Base-by-base conservation (phyloP, 2,329 filamentous ascomycete species). In the Penicillium concentricum region DNA sequence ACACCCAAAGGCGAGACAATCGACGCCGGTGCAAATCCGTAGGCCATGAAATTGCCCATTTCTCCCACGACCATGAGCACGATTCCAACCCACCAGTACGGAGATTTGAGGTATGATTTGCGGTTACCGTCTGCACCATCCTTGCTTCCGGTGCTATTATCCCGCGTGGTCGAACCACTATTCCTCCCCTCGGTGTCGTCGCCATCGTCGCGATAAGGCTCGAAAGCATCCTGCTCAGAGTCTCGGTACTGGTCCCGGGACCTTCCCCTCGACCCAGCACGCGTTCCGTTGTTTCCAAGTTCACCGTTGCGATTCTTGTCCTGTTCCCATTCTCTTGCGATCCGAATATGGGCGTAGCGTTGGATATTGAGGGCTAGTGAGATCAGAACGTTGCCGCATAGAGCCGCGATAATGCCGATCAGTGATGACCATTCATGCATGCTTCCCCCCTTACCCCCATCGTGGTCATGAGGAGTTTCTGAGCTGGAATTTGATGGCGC, bases 1-100 rank as follows among this genome's bases (percentile, higher is more conserved):
- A 99, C 94, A 10, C 94, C 94, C 6, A 99, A 81, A 0, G 94
- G 94, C 34, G 92, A 97, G 41, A 99, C 94, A 67, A 99, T 97
- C 15, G 94, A 97, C 8, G 94, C 94, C 4, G 94, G 94, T 30
- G 94, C 94, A 72, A 99, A 99, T 24, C 94, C 94, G 70, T 99
- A 99, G 0, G 94, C 94, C 61, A 99, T 79, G 70, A 99, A 99
- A 73, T 99, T 99, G 50, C 94, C 94, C 70, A 90, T 88, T 78
- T 99, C 94, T 56, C 94, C 94, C 24, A 96, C 78, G 0, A 88
- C 91, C 85, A 99, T 99, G 58, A 99, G 81, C 16, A 95, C 83
- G 63, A 97, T 93, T 20, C 94, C 94, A 32, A 87, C 78, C 94
- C 94, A 99, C 94, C 94, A 99, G 71, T 94, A 97, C 1, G 92